Evolutionary conservation across 2,329 filamentous ascomycete genomes (phyloP), one percentile per base, ranked within the genome.

Genomic region (Xylaria sp.): DNA sequence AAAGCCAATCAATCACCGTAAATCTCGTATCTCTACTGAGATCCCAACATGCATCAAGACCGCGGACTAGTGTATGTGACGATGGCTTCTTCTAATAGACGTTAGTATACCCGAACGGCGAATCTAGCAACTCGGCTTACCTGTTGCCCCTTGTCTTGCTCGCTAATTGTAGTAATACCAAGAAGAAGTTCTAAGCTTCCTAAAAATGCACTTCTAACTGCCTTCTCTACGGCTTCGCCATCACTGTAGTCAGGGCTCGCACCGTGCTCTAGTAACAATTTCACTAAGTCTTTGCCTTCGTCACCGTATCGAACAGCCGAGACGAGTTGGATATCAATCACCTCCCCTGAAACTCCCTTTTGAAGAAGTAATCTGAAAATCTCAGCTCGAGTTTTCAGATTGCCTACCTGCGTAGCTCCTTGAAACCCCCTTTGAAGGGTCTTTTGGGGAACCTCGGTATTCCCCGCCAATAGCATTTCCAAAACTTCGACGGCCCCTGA

Each of bases 191-290:
- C 81, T 9, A 89, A 76, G 33, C 79, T 86, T 0, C 77, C 79
- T 44, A 86, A 75, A 65, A 83, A 84, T 0, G 84, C 85, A 65
- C 83, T 85, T 39, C 83, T 79, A 0, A 84, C 83, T 0, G 86
- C 85, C 11, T 85, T 83, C 69, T 86, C 84, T 3, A 89, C 81
- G 4, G 85, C 83, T 60, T 88, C 85, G 1, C 86, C 86, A 10
- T 82, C 79, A 22, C 84, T 84, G 72, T 84, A 84, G 71, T 89
- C 84, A 0, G 85, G 82, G 60, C 85, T 84, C 2, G 87, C 87
- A 0, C 87, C 86, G 36, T 83, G 80, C 0, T 75, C 68, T 7
- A 89, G 76, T 20, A 90, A 73, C 10, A 88, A 81, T 31, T 76
- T 78, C 36, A 89, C 79, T 15, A 88, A 75, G 5, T 80, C 79